Evolutionary conservation across 2,329 filamentous ascomycete genomes (phyloP), one percentile per base, ranked within the genome.

Genomic region (Venturiaceae sp.): DNA sequence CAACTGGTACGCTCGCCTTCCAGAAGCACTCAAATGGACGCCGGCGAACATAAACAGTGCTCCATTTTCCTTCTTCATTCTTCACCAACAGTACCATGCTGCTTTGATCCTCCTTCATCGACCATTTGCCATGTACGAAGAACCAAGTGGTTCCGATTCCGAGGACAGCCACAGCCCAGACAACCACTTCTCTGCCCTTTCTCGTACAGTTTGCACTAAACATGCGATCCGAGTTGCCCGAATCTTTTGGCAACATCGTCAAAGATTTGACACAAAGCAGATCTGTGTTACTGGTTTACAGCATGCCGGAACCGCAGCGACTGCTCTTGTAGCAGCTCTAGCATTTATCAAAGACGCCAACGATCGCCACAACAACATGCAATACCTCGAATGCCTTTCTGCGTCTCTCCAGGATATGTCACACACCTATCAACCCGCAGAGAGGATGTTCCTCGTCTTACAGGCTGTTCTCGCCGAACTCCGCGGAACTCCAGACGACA

Each of bases 31-130:
- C 34, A 63, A 63, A 46, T 72, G 69, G 70, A 71, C 66, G 21
- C 66, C 66, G 3, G 62, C 59, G n/a, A 72, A 72, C 41, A 70
- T 72, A 41, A 65, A 66, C 3, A 67, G 64, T 2, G 70, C 69
- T 3, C 70, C 69, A 0, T 70, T 72, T 52, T 69, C 67, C 1
- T 85, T 73, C 70, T 82, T 81, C 64, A 64, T 82, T 8, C 67
- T 82, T 8, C 79, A 82, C 61, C 79, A 81, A 64, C 79, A 82
- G 63, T 82, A 81, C 58, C 79, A 82, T 56, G 74, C 75, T 11
- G 75, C 74, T 53, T 72, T 81, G 67, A 80, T 82, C 54, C 67
- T 81, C 11, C 70, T 82, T 5, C 80, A 81, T 62, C 71, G 79
- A 1, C 77, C 79, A 0, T 81, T 80, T 72, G 78, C 79, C 21